Evolutionary conservation across 2,329 filamentous ascomycete species (phyloP).

Genomic region (Diplodia seriata): DNA sequence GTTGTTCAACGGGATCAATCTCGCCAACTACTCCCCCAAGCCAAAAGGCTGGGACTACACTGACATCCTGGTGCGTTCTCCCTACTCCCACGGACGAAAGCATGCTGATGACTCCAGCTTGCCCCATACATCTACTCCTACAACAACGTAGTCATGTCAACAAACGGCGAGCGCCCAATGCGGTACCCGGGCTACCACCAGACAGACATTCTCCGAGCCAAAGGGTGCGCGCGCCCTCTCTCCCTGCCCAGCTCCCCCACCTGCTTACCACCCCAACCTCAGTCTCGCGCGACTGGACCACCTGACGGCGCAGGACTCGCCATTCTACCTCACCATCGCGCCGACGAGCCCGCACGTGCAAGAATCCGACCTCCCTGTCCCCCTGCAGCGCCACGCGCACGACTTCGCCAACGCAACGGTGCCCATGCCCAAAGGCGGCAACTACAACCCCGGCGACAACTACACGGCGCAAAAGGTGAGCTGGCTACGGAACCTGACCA

Average conservation of each 20-base stretch:
- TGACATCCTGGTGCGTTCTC: conserved; percentile 34
- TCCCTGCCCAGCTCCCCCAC: no score
- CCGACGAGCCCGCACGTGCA: conserved; percentile 38
- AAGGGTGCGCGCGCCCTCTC: conserved; percentile 25
- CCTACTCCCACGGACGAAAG: not conserved
- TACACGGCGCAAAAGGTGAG: not conserved
- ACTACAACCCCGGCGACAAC: conserved; percentile 37
- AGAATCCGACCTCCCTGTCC: conserved; percentile 32
- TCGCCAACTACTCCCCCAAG: conserved; percentile 32
- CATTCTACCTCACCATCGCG: conserved; percentile 38
- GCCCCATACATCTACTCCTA: conserved; percentile 43
- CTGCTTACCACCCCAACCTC: no score
- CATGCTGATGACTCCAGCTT: conserved; percentile 12
- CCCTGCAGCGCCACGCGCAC: conserved; percentile 35
- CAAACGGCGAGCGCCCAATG: conserved; percentile 36
- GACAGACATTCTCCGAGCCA: conserved; percentile 40
- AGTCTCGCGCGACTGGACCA: conserved; percentile 14
- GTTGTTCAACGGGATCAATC: conserved; percentile 31
- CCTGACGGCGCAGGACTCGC: conserved; percentile 31
- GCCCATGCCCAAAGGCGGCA: conserved; percentile 31
- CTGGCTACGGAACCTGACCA: not conserved
- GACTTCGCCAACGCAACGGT: conserved; percentile 33
- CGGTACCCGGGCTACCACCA: conserved; percentile 39
- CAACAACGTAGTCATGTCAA: conserved; percentile 40
- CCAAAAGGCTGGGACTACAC: conserved; percentile 42